phyloP scores from a whole-genome alignment of 805 yeast species.

The Metschnikowia drakensbergensis region DNA sequence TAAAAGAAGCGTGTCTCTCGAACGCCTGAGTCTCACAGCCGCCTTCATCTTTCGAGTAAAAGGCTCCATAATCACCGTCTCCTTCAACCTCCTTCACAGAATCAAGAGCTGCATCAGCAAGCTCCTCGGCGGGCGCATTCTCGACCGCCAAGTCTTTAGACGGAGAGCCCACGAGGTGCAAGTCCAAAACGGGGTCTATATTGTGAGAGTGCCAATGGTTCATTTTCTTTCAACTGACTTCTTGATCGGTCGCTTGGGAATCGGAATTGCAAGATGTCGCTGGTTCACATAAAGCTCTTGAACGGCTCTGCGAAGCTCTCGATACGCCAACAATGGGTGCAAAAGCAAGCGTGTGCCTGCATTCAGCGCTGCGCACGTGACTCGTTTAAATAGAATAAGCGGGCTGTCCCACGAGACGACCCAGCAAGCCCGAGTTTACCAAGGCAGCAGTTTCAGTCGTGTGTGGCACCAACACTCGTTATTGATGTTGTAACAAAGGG shows the following conservation, averaged over 20 bases:
- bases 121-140: not conserved
- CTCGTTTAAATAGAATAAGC: not conserved
- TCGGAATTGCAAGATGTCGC: not conserved
- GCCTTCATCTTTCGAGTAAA: not conserved
- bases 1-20: not conserved
- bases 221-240: not conserved
- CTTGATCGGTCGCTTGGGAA: too few relatives aligned
- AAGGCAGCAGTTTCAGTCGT: too few relatives aligned
- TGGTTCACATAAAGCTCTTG: too few relatives aligned
- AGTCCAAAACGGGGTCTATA: not conserved
- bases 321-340: constrained; percentile 1
- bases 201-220: not conserved
- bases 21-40: not conserved
- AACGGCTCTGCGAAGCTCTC: not conserved
- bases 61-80: not conserved
- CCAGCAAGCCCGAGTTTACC: too few relatives aligned
- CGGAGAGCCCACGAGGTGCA: constrained; percentile 1
- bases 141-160: not conserved
- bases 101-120: not conserved
- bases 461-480: too few relatives aligned
- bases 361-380: not conserved
- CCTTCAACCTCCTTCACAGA: not conserved
- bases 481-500: too few relatives aligned
- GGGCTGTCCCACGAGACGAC: too few relatives aligned
- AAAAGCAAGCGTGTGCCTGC: not conserved